phyloP scores from a whole-genome alignment of 108 stramenopile species.

The Schizochytrium sp. region DNA sequence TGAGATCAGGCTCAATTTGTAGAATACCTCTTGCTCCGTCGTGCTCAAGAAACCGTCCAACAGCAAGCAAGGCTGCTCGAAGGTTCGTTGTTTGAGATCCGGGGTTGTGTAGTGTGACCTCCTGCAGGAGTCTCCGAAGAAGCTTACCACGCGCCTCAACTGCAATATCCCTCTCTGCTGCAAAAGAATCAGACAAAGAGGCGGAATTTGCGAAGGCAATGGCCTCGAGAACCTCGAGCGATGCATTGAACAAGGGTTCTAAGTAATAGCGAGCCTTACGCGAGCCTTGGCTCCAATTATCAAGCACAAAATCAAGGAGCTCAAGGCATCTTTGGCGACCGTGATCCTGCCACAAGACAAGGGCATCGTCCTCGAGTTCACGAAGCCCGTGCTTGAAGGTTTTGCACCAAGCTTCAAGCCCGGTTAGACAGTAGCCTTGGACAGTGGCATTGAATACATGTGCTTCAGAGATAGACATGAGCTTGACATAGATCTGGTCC shows the following conservation, averaged over 20 bases:
- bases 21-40: background rate
- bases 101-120: constrained; percentile 19
- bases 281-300: constrained; percentile 50
- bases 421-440: constrained; percentile 35
- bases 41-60: background rate
- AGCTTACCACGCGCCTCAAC: background rate
- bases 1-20: background rate
- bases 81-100: constrained; percentile 40
- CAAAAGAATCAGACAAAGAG: background rate
- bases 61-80: background rate
- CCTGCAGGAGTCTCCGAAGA: background rate
- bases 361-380: background rate
- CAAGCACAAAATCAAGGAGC: constrained; percentile 52
- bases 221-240: constrained; percentile 44
- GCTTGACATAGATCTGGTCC: constrained; percentile 8
- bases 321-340: background rate
- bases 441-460: constrained; percentile 15
- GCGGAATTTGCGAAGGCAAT: background rate
- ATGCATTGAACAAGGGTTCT: background rate
- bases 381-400: constrained; percentile 7
- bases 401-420: constrained; percentile 32
- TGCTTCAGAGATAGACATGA: constrained; percentile 24
- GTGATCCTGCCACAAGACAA: background rate
- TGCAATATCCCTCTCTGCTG: background rate
- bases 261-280: constrained; percentile 48